These are phyloP conservation scores for Onygenales sp. DNA, from an alignment of 2,329 filamentous ascomycete genomes.

Conservation along the genomic window DNA sequence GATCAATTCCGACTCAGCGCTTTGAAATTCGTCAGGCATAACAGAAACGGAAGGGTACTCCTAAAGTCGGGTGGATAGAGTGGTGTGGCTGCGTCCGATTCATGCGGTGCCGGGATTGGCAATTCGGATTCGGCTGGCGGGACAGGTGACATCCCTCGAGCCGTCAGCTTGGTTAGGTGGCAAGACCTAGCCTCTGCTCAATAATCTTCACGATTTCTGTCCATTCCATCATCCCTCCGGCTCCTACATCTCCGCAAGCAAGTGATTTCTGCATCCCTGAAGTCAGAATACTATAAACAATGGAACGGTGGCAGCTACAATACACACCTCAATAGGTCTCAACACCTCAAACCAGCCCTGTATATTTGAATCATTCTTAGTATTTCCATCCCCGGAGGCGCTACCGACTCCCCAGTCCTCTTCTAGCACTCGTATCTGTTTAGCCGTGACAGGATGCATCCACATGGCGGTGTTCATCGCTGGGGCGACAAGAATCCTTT, in stretches of 20 bases:
- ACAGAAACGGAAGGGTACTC: no score
- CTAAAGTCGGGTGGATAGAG: no score
- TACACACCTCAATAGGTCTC: constrained; percentile 45
- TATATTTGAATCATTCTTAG: constrained; percentile 59
- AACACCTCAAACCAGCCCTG: constrained; percentile 29
- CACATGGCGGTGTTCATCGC: constrained; percentile 87
- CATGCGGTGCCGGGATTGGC: no score
- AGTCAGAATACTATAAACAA: constrained; percentile 11
- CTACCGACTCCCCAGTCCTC: constrained; percentile 50
- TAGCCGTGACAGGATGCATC: constrained; percentile 66
- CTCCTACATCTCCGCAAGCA: constrained; percentile 74
- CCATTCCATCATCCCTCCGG: constrained; percentile 73
- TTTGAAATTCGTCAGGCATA: no score
- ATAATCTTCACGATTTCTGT: constrained; percentile 57
- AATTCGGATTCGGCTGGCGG: no score
- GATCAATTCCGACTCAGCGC: no score
- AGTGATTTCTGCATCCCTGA: constrained; percentile 25
- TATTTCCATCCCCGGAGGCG: no score
- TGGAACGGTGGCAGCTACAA: constrained; percentile 59
- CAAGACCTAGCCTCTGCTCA: constrained; percentile 33
- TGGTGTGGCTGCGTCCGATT: no score
- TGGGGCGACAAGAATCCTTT: constrained; percentile 58
- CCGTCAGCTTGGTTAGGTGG: no score
- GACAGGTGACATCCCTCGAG: no score
- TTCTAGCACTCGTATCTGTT: constrained; percentile 57